Evolutionary conservation across 2,329 filamentous ascomycete species (phyloP).

Genomic region (Colletotrichum simmondsii): DNA sequence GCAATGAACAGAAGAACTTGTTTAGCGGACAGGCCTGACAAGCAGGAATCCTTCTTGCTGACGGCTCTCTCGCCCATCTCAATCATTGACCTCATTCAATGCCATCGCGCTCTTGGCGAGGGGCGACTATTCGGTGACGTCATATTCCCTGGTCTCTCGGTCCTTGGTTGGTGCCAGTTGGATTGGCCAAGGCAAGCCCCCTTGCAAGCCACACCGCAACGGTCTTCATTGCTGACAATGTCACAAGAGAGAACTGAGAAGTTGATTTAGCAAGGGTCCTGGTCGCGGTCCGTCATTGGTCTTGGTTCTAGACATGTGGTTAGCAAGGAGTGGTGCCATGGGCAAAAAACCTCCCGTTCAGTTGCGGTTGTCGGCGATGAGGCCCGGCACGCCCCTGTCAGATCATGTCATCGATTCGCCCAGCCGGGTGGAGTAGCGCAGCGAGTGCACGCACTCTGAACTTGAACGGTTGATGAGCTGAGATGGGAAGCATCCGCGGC

Average conservation of each 20-base stretch:
- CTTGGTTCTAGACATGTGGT: neutral
- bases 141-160: neutral
- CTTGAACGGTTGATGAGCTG: no score
- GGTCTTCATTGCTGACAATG: neutral
- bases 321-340: neutral
- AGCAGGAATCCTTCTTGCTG: neutral
- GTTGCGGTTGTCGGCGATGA: neutral
- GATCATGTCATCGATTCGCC: no score
- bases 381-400: neutral
- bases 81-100: slow-evolving; percentile 27
- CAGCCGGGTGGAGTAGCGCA: no score
- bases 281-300: neutral
- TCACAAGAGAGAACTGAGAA: neutral
- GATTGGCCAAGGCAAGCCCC: slow-evolving; percentile 19
- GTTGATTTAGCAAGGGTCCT: neutral
- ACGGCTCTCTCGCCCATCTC: neutral
- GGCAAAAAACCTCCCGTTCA: neutral
- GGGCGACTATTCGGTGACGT: slow-evolving; percentile 11
- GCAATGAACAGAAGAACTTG: neutral
- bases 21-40: neutral
- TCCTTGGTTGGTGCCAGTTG: slow-evolving; percentile 23
- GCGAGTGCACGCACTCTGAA: no score
- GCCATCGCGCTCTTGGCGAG: slow-evolving; percentile 19
- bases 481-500: no score
- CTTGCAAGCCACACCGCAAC: slow-evolving; percentile 28